Conservation (phyloP, 371 early-diverging fungal species). For the Mucor circinelloides region DNA sequence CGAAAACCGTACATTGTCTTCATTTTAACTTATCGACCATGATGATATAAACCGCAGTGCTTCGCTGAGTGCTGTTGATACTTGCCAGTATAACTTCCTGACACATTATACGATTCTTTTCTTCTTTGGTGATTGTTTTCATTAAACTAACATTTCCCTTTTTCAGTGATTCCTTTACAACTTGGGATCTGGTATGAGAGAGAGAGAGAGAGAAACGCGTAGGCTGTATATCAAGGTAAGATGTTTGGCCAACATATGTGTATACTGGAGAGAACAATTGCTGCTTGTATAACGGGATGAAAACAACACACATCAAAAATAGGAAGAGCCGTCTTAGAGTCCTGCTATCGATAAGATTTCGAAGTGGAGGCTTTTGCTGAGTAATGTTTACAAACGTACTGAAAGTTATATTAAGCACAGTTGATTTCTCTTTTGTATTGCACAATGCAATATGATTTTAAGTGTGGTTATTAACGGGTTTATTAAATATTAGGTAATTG, state of each 20-base stretch:
- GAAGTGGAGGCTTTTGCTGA: conserved; percentile 26
- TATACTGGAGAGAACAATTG: not conserved
- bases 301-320: conserved; percentile 33
- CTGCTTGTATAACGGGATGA: conserved; percentile 24
- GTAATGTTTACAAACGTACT: conserved; percentile 21
- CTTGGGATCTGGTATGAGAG: too few relatives aligned
- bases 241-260: not conserved
- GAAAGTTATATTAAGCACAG: conserved; percentile 13
- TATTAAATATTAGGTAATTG: not conserved
- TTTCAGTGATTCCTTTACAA: not conserved
- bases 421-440: not conserved
- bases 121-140: not conserved
- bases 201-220: not conserved
- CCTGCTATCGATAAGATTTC: conserved; percentile 14
- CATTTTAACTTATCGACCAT: conserved; percentile 48
- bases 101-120: conserved; percentile 10
- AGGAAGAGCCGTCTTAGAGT: conserved; percentile 40
- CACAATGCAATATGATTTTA: not conserved
- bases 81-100: conserved; percentile 49
- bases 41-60: conserved; percentile 45
- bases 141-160: not conserved
- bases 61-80: conserved; percentile 50
- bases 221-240: not conserved
- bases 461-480: not conserved
- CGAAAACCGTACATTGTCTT: conserved; percentile 38